These are phyloP conservation scores for Xylariaceae sp. DNA, from an alignment of 2,329 filamentous ascomycete species.

Conservation along the genomic window DNA sequence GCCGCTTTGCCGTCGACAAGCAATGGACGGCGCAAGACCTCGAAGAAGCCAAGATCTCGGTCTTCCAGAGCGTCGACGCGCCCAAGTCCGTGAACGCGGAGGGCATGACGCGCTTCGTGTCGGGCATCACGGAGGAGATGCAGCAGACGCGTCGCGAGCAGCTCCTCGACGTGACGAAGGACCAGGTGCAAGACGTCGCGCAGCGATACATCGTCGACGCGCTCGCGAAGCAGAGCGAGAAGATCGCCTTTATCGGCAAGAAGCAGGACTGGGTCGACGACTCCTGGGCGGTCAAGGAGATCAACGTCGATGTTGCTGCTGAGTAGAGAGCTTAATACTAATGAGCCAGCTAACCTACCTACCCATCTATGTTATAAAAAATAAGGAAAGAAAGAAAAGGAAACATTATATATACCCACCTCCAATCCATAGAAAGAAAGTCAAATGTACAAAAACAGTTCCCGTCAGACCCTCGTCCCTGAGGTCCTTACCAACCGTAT, in stretches of 20 bases:
- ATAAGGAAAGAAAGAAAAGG: background rate
- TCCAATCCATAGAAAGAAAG: slow-evolving; percentile 26
- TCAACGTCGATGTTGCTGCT: slow-evolving; percentile 53
- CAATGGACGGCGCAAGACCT: slow-evolving; percentile 79
- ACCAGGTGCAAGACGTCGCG: slow-evolving; percentile 75
- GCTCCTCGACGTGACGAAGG: slow-evolving; percentile 76
- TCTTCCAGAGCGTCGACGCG: slow-evolving; percentile 89
- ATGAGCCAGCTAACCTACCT: slow-evolving; percentile 3
- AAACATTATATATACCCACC: slow-evolving; percentile 35
- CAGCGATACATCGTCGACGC: slow-evolving; percentile 73
- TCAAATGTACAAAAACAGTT: slow-evolving; percentile 15
- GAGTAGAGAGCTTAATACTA: slow-evolving; percentile 23
- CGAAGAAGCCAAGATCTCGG: slow-evolving; percentile 91
- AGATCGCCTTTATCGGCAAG: slow-evolving; percentile 73
- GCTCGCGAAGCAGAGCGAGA: slow-evolving; percentile 54
- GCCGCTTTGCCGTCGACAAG: slow-evolving; percentile 75
- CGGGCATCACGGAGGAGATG: slow-evolving; percentile 83
- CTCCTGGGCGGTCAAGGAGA: slow-evolving; percentile 69
- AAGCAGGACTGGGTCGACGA: slow-evolving; percentile 72
- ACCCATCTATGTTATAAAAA: slow-evolving; percentile 11
- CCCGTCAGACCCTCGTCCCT: background rate
- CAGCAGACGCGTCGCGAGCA: slow-evolving; percentile 76
- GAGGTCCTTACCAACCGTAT: background rate
- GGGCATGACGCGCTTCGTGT: slow-evolving; percentile 79
- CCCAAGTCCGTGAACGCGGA: slow-evolving; percentile 82